These are phyloP conservation scores for Penicillium soppii DNA, from an alignment of 495 filamentous ascomycete genomes.

Conservation along the genomic window DNA sequence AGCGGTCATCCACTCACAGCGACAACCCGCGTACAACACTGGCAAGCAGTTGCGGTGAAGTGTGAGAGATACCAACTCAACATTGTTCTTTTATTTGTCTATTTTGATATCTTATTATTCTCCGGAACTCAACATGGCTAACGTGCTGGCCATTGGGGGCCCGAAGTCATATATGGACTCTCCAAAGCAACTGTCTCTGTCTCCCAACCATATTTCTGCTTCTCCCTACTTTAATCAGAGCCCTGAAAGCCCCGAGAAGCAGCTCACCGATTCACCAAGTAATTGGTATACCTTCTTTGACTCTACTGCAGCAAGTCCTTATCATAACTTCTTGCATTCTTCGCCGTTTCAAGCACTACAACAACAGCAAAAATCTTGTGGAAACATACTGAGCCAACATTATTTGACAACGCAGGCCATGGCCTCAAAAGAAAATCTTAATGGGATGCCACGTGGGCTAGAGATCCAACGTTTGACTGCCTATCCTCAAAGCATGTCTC, in stretches of 20 bases:
- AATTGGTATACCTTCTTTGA: not conserved
- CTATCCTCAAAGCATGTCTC: not conserved
- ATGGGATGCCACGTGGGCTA: not conserved
- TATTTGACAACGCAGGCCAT: not conserved
- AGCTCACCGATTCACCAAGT: not conserved
- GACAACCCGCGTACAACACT: conserved; percentile 31
- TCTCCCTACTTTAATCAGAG: not conserved
- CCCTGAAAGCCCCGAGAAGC: not conserved
- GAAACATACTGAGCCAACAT: not conserved
- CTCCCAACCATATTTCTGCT: conserved; percentile 2
- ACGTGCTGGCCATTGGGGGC: conserved; percentile 12
- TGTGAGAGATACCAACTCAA: not conserved
- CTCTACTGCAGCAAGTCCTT: not conserved
- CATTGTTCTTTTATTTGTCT: not conserved
- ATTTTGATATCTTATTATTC: not conserved
- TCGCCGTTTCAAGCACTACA: not conserved
- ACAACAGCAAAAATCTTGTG: not conserved
- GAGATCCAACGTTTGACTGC: not conserved
- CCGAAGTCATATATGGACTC: conserved; percentile 9
- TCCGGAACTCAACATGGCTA: conserved; percentile 10
- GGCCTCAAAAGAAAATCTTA: not conserved
- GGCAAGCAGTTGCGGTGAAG: conserved; percentile 25
- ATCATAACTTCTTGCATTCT: not conserved
- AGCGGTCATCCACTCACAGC: conserved; percentile 26
- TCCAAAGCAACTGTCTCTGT: conserved; percentile 5